Conservation (phyloP, 2,329 filamentous ascomycete species). For the Epichloe sp. region DNA sequence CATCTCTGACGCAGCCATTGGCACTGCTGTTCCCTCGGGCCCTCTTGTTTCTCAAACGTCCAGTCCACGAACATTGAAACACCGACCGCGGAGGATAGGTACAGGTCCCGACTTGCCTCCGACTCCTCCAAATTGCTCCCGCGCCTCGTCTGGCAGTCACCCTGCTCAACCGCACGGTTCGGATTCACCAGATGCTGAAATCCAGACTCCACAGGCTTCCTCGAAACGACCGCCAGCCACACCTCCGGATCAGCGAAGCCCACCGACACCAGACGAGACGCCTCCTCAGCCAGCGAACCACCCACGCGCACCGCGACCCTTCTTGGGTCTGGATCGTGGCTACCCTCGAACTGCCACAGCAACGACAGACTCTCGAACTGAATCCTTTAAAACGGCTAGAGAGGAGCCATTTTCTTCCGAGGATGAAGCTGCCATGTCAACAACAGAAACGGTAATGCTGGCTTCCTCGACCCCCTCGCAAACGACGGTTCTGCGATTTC, state of each 20-base stretch:
- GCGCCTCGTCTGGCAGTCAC: constrained; percentile 40
- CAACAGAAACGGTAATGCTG: constrained; percentile 23
- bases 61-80: constrained; percentile 27
- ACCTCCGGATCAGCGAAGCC: constrained; percentile 51
- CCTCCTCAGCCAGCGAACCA: constrained; percentile 43
- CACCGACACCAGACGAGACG: constrained; percentile 64
- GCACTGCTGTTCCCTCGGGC: constrained; percentile 9
- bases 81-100: constrained; percentile 28
- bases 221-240: constrained; percentile 37
- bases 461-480: constrained; percentile 30
- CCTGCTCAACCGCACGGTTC: constrained; percentile 30
- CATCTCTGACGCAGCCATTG: constrained; percentile 15
- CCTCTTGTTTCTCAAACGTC: constrained; percentile 10
- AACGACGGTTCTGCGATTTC: constrained; percentile 27
- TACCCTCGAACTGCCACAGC: constrained; percentile 40
- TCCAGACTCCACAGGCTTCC: constrained; percentile 25
- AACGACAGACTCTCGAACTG: constrained; percentile 47
- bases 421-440: constrained; percentile 36
- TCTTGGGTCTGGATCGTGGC: constrained; percentile 33
- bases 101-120: constrained; percentile 41
- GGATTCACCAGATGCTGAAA: constrained; percentile 23
- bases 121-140: constrained; percentile 49
- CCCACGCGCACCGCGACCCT: constrained; percentile 29
- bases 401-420: constrained; percentile 52
- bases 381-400: constrained; percentile 59